Evolutionary conservation across 1,139 yeast species (phyloP).

Genomic region (Scheffersomyces cryptocercus): DNA sequence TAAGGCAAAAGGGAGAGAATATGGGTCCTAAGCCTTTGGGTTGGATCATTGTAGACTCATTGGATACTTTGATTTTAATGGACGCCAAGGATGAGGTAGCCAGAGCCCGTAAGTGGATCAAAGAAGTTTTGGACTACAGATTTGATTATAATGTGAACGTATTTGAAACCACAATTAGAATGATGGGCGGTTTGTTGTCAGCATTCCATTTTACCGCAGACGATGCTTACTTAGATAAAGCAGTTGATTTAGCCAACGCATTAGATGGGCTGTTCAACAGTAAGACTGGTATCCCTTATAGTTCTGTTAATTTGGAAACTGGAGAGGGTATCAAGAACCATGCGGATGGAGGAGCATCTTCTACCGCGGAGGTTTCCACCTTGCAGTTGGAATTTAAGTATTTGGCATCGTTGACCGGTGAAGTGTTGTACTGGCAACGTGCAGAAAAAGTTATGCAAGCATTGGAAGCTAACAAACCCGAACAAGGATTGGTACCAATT

Average conservation of each 20-base stretch:
- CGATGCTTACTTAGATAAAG: slow-evolving; percentile 72
- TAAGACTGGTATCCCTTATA: slow-evolving; percentile 69
- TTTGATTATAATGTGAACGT: slow-evolving; percentile 78
- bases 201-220: slow-evolving; percentile 75
- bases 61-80: slow-evolving; percentile 86
- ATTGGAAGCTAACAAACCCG: slow-evolving; percentile 56
- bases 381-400: slow-evolving; percentile 88
- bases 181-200: slow-evolving; percentile 88
- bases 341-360: slow-evolving; percentile 66
- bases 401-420: slow-evolving; percentile 78
- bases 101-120: slow-evolving; percentile 75
- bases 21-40: slow-evolving; percentile 88
- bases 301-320: slow-evolving; percentile 71
- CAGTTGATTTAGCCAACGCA: slow-evolving; percentile 69
- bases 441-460: slow-evolving; percentile 73
- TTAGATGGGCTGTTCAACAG: slow-evolving; percentile 68
- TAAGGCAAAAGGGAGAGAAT: slow-evolving; percentile 62
- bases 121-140: slow-evolving; percentile 46
- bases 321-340: slow-evolving; percentile 64
- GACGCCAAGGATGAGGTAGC: slow-evolving; percentile 65
- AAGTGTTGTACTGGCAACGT: slow-evolving; percentile 71
- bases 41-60: slow-evolving; percentile 90
- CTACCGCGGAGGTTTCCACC: slow-evolving; percentile 91
- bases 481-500: slow-evolving; percentile 81
- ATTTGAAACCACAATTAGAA: slow-evolving; percentile 90